Evolutionary conservation across 345 rosid species (phyloP), one percentile per base, ranked within the genome.

Genomic region (Combretum micranthum): DNA sequence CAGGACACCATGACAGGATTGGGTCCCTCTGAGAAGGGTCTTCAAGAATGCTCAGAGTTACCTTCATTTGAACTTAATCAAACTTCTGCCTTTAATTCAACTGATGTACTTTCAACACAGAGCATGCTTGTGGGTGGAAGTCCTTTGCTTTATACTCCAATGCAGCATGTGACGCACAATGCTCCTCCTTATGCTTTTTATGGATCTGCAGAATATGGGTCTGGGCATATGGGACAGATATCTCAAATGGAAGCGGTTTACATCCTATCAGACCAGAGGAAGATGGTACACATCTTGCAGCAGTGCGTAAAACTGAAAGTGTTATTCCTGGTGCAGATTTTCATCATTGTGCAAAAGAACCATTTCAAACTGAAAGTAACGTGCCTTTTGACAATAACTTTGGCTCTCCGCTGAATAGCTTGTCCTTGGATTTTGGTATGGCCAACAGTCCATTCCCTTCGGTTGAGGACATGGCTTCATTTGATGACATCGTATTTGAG

Each of bases 361-460:
- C 71, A 45, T 80, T 75, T 66, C 81, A 66, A 3, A 72, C 51
- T 59, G 97, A 76, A 48, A 90, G 81, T 69, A 86, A 83, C 3
- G 72, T 77, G 54, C 74, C 72, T 52, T 71, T 81, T 69, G 87
- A 76, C 70, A 75, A 61, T 77, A 72, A 65, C 57, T 77, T 85
- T 53, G 78, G 70, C 19, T 80, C 89, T 56, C 86, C 95, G 2
- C 71, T 79, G 21, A 56, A 62, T 42, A 73, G 65, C 72, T 64
- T 78, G 61, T 12, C 88, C 18, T 66, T 79, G 50, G 83, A 72
- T 69, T 78, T 68, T 37, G 82, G 56, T 47, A 56, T 22, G 18
- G 20, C 69, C 25, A 52, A 50, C 55, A 67, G 71, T 51, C 65
- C 65, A 25, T 67, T 67, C 64, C 50, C 64, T 54, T 43, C 59